A percentile compares a stretch with the other conserved stretches of the same genome.
phyloP scores from a whole-genome alignment of 805 yeast species.

The Candida endomychidarum region DNA sequence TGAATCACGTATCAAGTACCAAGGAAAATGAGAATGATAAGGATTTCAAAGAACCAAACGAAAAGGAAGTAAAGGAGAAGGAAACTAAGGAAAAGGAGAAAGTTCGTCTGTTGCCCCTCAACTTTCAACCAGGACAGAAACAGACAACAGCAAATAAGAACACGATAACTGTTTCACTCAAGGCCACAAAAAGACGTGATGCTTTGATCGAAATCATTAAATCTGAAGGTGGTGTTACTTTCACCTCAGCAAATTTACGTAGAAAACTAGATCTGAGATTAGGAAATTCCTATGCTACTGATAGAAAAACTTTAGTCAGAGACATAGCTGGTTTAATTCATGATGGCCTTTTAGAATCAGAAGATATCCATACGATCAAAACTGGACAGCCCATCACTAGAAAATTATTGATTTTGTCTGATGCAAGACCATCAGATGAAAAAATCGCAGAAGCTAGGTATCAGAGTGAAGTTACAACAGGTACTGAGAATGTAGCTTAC shows the following conservation, averaged over 20 bases:
- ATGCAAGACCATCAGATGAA: constrained; percentile 30
- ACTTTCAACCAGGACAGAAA: constrained; percentile 1
- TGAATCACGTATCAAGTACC: background rate
- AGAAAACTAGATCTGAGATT: constrained; percentile 32
- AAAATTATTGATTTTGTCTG: constrained; percentile 31
- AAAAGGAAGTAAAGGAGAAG: background rate
- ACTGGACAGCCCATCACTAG: constrained; percentile 30
- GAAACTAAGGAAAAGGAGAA: background rate
- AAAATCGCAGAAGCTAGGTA: constrained; percentile 26
- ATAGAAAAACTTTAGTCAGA: constrained; percentile 38
- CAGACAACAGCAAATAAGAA: background rate
- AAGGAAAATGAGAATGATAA: constrained; percentile 2
- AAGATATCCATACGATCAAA: constrained; percentile 23
- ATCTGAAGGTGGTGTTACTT: constrained; percentile 39
- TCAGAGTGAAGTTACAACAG: constrained; percentile 27
- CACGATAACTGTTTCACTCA: constrained; percentile 16
- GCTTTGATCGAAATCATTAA: constrained; percentile 30
- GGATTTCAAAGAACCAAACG: background rate
- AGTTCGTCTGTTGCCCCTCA: background rate
- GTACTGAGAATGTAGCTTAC: constrained; percentile 11
- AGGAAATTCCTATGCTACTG: constrained; percentile 30
- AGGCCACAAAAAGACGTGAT: constrained; percentile 29
- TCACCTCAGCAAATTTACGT: constrained; percentile 33
- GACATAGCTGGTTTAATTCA: constrained; percentile 33
- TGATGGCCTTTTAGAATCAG: constrained; percentile 22